Base-by-base conservation (phyloP, 768 basidiomycete genomes). In the Hortiboletus campestris region DNA sequence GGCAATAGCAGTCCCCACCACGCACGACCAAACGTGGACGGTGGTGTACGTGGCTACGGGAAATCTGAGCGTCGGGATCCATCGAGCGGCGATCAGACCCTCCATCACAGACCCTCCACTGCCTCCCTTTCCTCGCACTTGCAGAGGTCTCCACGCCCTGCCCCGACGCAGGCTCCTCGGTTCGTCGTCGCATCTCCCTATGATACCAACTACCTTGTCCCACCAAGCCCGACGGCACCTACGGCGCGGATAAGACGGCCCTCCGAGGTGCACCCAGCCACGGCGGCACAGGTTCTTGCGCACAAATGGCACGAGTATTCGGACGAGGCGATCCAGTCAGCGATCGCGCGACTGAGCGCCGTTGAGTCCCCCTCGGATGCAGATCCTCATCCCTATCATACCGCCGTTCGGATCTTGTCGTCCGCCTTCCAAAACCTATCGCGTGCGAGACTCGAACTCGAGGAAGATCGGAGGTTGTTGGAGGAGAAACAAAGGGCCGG, bases 221-320 rank as follows among this genome's bases (percentile, higher is more conserved):
- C 78, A 22, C 65, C 71, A 6, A 73, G 78, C 31, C 67, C 78
- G 40, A 63, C 63, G 20, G 49, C 44, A 38, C 28, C 56, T 51
- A 64, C 53, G 50, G 63, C 32, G 39, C 68, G 41, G 31, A 44
- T 34, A 49, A 54, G 61, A 11, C 54, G 16, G 4, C 16, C 47
- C 17, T 43, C 60, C 2, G 70, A 67, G 28, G 11, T 19, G 10
- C 49, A 59, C n/a, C 56, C 58, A 0, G 50, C 69, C 12, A 58
- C 76, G 13, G 71, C 75, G 1, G 67, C 76, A 2, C 78, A 83
- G 55, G 78, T 91, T 12, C 77, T 92, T 17, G 74, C 78, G 2
- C 87, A 84, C 10, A 80, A 76, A 65, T 94, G 91, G 89, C 90
- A 93, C 64, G 80, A 84, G 22, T 85, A 83, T 62, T 84, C 88